These are phyloP conservation scores for Trametes meyenii DNA, from an alignment of 768 basidiomycete species.

Conservation along the genomic window DNA sequence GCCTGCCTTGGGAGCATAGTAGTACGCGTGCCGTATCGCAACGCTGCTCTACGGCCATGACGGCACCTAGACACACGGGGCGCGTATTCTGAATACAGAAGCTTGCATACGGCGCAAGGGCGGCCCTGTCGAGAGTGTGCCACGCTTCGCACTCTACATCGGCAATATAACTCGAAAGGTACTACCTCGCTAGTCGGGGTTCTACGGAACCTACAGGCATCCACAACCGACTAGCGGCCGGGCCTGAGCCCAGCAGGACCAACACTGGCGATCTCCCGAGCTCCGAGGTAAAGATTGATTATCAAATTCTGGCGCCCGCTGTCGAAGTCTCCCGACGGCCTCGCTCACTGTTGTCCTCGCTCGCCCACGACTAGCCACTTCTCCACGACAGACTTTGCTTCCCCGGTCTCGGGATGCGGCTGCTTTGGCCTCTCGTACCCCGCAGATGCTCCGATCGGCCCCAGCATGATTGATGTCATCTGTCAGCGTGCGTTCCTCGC, in stretches of 20 bases:
- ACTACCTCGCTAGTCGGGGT: background rate
- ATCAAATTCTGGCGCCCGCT: slow-evolving; percentile 5
- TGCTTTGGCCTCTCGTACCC: background rate
- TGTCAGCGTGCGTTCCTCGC: slow-evolving; percentile 3
- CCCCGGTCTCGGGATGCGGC: background rate
- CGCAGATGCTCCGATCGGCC: slow-evolving; percentile 9
- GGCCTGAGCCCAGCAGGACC: background rate
- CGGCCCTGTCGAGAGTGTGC: slow-evolving; percentile 1
- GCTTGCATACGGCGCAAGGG: background rate
- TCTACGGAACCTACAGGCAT: background rate
- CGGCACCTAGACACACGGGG: background rate
- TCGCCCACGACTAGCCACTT: background rate
- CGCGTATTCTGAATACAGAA: background rate
- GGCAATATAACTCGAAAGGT: slow-evolving; percentile 7
- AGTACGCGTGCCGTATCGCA: background rate
- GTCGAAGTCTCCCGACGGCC: background rate
- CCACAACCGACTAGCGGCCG: slow-evolving; percentile 2
- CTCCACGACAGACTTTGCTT: background rate
- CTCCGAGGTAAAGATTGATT: background rate
- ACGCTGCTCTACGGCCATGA: background rate
- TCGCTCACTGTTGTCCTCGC: background rate
- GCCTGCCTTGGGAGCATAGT: background rate
- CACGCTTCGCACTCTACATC: background rate
- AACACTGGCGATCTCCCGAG: slow-evolving; percentile 4
- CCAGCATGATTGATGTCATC: slow-evolving; percentile 18